These are phyloP conservation scores for Teunomyces kruisii DNA, from an alignment of 805 yeast species.

Conservation along the genomic window DNA sequence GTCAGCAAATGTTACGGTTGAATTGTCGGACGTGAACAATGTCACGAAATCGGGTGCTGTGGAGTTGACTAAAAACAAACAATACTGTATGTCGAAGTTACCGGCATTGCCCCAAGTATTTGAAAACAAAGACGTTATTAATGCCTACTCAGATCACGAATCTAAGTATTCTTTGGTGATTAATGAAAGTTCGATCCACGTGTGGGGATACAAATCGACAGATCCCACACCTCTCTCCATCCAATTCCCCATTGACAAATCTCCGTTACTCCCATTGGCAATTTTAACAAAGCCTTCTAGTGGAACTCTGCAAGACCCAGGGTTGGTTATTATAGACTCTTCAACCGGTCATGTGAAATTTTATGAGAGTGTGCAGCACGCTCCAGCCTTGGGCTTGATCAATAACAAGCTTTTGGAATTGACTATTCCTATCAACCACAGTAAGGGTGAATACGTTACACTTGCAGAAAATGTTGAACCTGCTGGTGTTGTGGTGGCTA, in stretches of 20 bases:
- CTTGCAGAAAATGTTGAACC: constrained; percentile 64
- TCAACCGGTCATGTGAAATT: constrained; percentile 59
- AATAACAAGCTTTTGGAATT: constrained; percentile 46
- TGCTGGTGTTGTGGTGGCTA: constrained; percentile 69
- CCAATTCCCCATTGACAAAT: constrained; percentile 46
- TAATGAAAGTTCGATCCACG: constrained; percentile 51
- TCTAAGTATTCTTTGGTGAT: constrained; percentile 52
- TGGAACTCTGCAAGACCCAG: constrained; percentile 56
- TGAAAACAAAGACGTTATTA: constrained; percentile 21
- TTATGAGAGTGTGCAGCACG: constrained; percentile 72
- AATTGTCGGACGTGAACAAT: not conserved
- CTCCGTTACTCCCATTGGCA: constrained; percentile 47
- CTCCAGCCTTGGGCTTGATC: constrained; percentile 63
- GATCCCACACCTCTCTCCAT: constrained; percentile 59
- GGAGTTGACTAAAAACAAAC: constrained; percentile 58
- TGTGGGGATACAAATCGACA: constrained; percentile 68
- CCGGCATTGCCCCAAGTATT: constrained; percentile 55
- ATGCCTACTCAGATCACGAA: constrained; percentile 47
- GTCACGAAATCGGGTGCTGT: constrained; percentile 1
- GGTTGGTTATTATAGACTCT: constrained; percentile 65
- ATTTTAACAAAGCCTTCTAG: constrained; percentile 57
- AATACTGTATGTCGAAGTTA: constrained; percentile 56
- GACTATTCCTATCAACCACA: constrained; percentile 31
- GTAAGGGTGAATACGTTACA: constrained; percentile 55
- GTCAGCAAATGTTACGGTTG: constrained; percentile 2